Percentiles rank a stretch among this genome's conserved stretches.
phyloP scores from a whole-genome alignment of 495 filamentous ascomycete species.

The Pyrenula aspistea region DNA sequence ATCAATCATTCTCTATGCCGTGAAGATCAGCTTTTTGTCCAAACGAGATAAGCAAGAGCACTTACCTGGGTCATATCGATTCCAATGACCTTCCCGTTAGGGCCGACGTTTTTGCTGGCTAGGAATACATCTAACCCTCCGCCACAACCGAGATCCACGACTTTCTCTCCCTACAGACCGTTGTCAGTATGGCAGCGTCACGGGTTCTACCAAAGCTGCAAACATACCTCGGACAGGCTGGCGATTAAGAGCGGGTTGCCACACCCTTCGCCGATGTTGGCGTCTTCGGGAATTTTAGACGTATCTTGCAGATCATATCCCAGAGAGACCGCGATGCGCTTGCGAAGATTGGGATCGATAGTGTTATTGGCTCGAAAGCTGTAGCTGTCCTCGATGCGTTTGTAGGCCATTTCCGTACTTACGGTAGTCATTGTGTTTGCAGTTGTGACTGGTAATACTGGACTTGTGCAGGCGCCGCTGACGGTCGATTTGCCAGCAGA shows the following conservation, averaged over 20 bases:
- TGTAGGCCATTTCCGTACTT: no score
- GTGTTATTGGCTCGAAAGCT: no score
- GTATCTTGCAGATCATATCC: conserved; percentile 48
- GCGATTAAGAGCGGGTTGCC: conserved; percentile 51
- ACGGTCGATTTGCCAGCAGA: no score
- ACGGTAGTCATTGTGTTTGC: no score
- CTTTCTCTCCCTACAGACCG: conserved; percentile 40
- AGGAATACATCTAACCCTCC: conserved; percentile 55
- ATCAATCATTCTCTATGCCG: conserved; percentile 29
- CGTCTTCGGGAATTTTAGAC: conserved; percentile 34
- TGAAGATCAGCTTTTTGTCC: conserved; percentile 41
- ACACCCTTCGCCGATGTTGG: conserved; percentile 56
- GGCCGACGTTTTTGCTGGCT: conserved; percentile 43
- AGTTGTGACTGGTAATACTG: no score
- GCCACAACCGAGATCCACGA: conserved; percentile 52
- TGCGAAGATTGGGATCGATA: no score
- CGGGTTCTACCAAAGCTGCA: background rate
- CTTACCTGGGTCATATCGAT: conserved; percentile 55
- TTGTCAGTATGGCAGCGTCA: background rate
- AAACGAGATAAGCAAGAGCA: background rate
- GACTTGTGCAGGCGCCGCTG: no score
- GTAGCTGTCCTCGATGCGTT: no score
- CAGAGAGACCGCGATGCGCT: conserved; percentile 46
- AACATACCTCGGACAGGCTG: conserved; percentile 34
- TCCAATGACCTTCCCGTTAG: conserved; percentile 42